Conservation (phyloP, 768 basidiomycete species). For the Mycena albidolilacea region DNA sequence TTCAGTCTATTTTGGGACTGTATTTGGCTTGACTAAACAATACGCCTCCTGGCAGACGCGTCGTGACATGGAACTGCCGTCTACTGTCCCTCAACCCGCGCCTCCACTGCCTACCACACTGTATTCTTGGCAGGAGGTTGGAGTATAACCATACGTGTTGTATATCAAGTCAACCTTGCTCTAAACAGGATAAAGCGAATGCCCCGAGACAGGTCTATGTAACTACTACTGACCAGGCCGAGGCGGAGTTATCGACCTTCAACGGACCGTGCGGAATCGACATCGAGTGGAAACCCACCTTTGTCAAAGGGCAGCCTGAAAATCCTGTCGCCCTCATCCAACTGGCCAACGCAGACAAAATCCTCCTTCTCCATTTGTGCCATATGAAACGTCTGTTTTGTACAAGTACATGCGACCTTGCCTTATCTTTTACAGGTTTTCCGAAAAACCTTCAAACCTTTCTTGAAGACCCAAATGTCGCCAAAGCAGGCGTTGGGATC, state of each 20-base stretch:
- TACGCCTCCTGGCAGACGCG: neutral
- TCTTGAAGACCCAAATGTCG: constrained; percentile 65
- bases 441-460: constrained; percentile 66
- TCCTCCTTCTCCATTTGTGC: constrained; percentile 77
- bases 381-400: constrained; percentile 63
- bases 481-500: constrained; percentile 85
- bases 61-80: neutral
- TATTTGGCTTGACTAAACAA: neutral
- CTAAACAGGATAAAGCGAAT: neutral
- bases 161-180: neutral
- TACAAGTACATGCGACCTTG: neutral
- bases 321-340: constrained; percentile 85
- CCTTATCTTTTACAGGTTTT: constrained; percentile 57
- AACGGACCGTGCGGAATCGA: constrained; percentile 74
- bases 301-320: constrained; percentile 64
- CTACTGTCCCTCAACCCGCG: neutral
- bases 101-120: constrained; percentile 43
- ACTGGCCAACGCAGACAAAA: constrained; percentile 68
- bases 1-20: no score
- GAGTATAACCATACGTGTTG: constrained; percentile 41
- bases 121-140: constrained; percentile 56
- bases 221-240: constrained; percentile 51
- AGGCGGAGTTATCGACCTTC: constrained; percentile 47
- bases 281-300: constrained; percentile 84
- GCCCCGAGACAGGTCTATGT: constrained; percentile 52